Percentiles rank a stretch among this genome's conserved stretches.
Evolutionary conservation across 164 flowering plant genomes (phyloP).

Genomic region (Vitis cinerea): DNA sequence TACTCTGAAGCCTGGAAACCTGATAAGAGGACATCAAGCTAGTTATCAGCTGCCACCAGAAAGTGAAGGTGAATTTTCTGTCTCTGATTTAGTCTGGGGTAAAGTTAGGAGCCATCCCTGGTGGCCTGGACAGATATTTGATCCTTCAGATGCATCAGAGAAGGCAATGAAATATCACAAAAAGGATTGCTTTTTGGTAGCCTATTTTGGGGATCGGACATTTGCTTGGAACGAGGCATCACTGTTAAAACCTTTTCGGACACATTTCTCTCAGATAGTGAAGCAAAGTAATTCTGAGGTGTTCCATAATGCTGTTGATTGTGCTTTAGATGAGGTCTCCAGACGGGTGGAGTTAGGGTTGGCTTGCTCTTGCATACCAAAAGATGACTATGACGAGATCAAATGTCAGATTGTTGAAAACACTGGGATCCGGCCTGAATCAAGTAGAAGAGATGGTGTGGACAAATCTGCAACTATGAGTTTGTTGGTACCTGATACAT

Average conservation of each 20-base stretch:
- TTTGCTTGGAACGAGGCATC: slow-evolving; percentile 73
- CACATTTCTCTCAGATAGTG: slow-evolving; percentile 43
- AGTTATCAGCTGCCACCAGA: slow-evolving; percentile 33
- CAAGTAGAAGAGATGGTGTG: slow-evolving; percentile 34
- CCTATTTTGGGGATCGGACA: slow-evolving; percentile 63
- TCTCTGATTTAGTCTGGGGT: slow-evolving; percentile 52
- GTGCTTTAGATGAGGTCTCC: slow-evolving; percentile 60
- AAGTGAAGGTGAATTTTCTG: slow-evolving; percentile 32
- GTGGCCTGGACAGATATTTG: slow-evolving; percentile 61
- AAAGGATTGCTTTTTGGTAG: slow-evolving; percentile 40
- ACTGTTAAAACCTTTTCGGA: slow-evolving; percentile 43
- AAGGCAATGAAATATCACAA: slow-evolving; percentile 34
- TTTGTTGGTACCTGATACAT: slow-evolving; percentile 42
- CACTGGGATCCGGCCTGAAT: slow-evolving; percentile 46
- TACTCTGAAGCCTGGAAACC: slow-evolving; percentile 14
- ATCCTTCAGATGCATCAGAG: slow-evolving; percentile 39
- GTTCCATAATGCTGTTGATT: slow-evolving; percentile 41
- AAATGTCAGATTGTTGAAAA: slow-evolving; percentile 48
- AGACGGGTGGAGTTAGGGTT: slow-evolving; percentile 53
- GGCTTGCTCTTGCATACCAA: slow-evolving; percentile 53
- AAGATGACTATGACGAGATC: slow-evolving; percentile 32
- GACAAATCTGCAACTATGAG: slow-evolving; percentile 28
- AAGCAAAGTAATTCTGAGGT: slow-evolving; percentile 47
- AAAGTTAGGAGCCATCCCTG: slow-evolving; percentile 53
- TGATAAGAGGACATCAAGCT: slow-evolving; percentile 16